Evolutionary conservation across 2,329 filamentous ascomycete genomes (phyloP).

Genomic region (Fonsecaea nubica): DNA sequence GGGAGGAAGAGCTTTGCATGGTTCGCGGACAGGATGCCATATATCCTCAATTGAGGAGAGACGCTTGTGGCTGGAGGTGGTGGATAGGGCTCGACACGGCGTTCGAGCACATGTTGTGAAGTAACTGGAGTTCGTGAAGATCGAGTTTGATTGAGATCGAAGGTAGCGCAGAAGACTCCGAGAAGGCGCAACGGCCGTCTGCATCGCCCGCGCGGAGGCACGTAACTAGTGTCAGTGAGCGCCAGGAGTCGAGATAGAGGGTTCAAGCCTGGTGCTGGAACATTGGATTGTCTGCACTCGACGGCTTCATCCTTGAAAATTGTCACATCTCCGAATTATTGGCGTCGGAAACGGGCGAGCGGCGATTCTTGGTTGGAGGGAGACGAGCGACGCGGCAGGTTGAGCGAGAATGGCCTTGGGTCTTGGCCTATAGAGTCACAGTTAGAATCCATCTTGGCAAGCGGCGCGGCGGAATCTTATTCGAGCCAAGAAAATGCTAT

Average conservation of each 20-base stretch:
- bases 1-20: conserved; percentile 37
- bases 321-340: not conserved
- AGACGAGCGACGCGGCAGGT: not conserved
- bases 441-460: not conserved
- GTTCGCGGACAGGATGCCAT: conserved; percentile 34
- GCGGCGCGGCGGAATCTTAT: too few species aligned
- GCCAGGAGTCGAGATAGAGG: not conserved
- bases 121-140: conserved; percentile 43
- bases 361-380: not conserved
- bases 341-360: conserved; percentile 6
- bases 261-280: not conserved
- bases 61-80: conserved; percentile 20
- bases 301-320: conserved; percentile 1
- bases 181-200: conserved; percentile 53
- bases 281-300: not conserved
- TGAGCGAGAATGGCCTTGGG: not conserved
- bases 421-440: not conserved
- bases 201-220: conserved; percentile 30
- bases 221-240: not conserved
- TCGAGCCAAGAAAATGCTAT: too few species aligned
- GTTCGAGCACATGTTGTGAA: conserved; percentile 1
- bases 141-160: conserved; percentile 69
- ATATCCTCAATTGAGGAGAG: conserved; percentile 28
- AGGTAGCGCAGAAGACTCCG: conserved; percentile 72
- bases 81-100: conserved; percentile 36